These are phyloP conservation scores for Coemansia sp. DNA, from an alignment of 192 early-diverging fungal genomes.

Conservation along the genomic window DNA sequence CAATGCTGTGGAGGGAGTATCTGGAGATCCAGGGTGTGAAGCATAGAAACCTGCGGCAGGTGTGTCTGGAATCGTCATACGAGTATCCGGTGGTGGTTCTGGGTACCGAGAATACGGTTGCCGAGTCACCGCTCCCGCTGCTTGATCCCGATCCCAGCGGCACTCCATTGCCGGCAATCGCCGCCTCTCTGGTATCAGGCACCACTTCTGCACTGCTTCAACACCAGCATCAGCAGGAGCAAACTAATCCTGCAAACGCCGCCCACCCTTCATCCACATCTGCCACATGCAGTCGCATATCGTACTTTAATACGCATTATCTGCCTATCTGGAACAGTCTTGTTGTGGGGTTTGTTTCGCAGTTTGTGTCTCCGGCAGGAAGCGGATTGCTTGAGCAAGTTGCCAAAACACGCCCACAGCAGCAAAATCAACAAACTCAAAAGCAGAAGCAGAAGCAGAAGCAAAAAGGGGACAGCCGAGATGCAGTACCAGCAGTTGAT, in stretches of 20 bases:
- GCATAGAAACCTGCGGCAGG: constrained; percentile 25
- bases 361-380: constrained; percentile 51
- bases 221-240: background rate
- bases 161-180: constrained; percentile 9
- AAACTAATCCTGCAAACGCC: background rate
- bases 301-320: constrained; percentile 38
- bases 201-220: background rate
- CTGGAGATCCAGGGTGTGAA: constrained; percentile 45
- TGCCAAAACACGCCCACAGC: background rate
- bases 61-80: constrained; percentile 23
- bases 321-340: constrained; percentile 50
- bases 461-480: background rate
- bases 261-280: background rate
- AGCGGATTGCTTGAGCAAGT: constrained; percentile 39
- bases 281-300: constrained; percentile 11
- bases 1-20: constrained; percentile 42
- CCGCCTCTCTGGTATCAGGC: constrained; percentile 6
- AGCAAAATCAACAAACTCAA: background rate
- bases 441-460: too few relatives aligned
- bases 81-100: constrained; percentile 13
- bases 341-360: constrained; percentile 53
- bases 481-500: background rate
- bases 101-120: background rate
- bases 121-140: background rate
- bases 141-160: constrained; percentile 12